Percentiles rank a stretch among this genome's conserved stretches.
Conservation (phyloP, 2,329 filamentous ascomycete species). For the Esteya vermicola region DNA sequence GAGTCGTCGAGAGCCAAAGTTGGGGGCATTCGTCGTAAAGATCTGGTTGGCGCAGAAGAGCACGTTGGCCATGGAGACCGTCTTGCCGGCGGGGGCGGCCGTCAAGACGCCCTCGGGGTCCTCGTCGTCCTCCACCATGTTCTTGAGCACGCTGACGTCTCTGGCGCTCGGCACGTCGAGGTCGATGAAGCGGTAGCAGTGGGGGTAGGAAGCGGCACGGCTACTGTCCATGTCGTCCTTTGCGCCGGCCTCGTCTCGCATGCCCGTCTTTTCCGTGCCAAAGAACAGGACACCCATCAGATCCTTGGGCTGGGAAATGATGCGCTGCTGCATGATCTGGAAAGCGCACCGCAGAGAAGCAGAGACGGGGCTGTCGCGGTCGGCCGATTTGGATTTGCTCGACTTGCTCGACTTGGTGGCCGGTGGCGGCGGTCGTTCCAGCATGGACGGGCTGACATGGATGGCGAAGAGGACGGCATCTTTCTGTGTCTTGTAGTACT, state of each 20-base stretch:
- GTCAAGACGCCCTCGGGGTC: conserved; percentile 54
- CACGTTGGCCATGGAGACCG: conserved; percentile 72
- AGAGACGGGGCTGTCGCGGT: conserved; percentile 61
- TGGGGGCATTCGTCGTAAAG: conserved; percentile 87
- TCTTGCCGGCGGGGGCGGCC: conserved; percentile 43
- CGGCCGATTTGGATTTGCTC: conserved; percentile 71
- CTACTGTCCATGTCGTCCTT: conserved; percentile 25
- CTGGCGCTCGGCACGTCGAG: conserved; percentile 75
- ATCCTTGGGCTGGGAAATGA: conserved; percentile 90
- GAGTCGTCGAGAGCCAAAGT: conserved; percentile 82
- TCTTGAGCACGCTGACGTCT: conserved; percentile 69
- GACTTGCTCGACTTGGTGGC: conserved; percentile 50
- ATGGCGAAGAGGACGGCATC: conserved; percentile 98
- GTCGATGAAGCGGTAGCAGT: conserved; percentile 85
- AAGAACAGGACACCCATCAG: conserved; percentile 95
- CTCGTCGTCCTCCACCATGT: conserved; percentile 64
- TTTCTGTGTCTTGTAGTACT: conserved; percentile 85
- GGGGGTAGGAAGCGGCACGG: conserved; percentile 51
- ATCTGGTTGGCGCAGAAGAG: conserved; percentile 93
- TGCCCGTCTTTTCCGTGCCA: conserved; percentile 66
- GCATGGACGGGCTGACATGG: conserved; percentile 80
- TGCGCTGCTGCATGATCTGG: conserved; percentile 92
- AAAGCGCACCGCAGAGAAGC: conserved; percentile 91
- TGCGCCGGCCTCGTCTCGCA: not conserved
- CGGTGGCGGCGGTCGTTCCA: conserved; percentile 50